Conservation (phyloP, 352 stramenopile species). For the Pelagophyceae sp. region DNA sequence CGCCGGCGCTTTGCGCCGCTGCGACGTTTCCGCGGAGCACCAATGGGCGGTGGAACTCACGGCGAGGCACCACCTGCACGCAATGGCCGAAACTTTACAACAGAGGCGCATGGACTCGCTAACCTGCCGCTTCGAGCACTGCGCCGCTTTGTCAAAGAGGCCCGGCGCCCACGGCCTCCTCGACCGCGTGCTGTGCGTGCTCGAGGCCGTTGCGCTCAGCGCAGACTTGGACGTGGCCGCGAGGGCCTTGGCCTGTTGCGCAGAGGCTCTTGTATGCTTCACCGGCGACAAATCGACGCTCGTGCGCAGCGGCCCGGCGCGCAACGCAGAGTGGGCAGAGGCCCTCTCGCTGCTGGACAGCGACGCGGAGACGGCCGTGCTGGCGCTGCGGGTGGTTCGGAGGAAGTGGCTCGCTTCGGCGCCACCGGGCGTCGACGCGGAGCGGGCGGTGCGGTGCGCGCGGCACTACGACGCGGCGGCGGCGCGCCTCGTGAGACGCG, state of each 20-base stretch:
- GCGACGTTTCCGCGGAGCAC: neutral
- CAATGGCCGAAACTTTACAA: neutral
- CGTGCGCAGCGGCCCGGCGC: neutral
- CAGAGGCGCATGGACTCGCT: neutral
- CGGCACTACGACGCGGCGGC: neutral
- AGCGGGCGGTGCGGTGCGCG: neutral
- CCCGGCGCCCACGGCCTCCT: neutral
- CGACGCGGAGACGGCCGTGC: neutral
- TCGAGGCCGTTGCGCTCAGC: neutral
- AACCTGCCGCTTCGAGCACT: neutral
- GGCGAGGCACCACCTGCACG: neutral
- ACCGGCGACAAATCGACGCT: neutral
- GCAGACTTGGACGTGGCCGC: neutral
- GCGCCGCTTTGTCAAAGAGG: no score
- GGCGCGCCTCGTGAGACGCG: neutral
- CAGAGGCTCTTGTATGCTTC: neutral
- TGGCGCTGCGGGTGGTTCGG: neutral
- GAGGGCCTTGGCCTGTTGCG: neutral
- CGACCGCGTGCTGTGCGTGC: neutral
- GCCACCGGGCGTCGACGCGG: neutral
- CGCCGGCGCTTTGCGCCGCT: neutral
- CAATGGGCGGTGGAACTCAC: neutral
- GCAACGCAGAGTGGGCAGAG: neutral
- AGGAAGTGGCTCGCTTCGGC: neutral
- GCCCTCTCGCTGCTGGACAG: neutral